These are phyloP conservation scores for Podospora comata DNA, from an alignment of 495 filamentous ascomycete genomes.

Conservation along the genomic window DNA sequence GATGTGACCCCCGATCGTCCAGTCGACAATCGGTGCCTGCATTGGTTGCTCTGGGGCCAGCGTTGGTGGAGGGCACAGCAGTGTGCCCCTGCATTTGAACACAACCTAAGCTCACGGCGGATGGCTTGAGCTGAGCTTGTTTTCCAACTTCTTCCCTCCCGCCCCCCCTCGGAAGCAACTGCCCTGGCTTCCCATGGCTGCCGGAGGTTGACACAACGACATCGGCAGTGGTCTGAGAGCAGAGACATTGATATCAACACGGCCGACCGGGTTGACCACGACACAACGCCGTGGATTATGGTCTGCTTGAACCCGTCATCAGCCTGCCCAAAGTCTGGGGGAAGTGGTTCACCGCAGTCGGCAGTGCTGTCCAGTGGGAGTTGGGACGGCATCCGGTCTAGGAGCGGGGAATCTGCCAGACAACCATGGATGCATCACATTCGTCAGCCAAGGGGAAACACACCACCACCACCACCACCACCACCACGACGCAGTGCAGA, in stretches of 20 bases:
- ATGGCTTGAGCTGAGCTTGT: not conserved
- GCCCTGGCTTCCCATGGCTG: not conserved
- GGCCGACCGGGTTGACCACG: not conserved
- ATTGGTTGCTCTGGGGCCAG: not conserved
- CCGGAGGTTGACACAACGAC: not conserved
- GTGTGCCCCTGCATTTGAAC: not conserved
- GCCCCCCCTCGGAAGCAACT: not conserved
- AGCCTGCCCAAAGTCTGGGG: not conserved
- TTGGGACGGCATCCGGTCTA: not conserved
- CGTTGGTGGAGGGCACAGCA: not conserved
- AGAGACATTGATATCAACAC: constrained; percentile 3
- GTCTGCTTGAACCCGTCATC: not conserved
- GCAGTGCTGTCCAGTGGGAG: not conserved
- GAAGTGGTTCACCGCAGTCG: not conserved
- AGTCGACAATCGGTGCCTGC: not conserved
- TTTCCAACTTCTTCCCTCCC: not conserved
- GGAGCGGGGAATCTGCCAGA: not conserved
- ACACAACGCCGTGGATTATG: not conserved
- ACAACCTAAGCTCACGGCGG: not conserved
- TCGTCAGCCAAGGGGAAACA: not conserved
- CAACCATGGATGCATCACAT: not conserved
- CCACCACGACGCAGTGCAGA: not conserved
- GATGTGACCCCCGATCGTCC: constrained; percentile 6
- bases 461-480: too few species aligned
- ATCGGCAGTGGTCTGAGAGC: not conserved